Conservation (phyloP, 108 stramenopile genomes). For the Aurantiochytrium sp. region DNA sequence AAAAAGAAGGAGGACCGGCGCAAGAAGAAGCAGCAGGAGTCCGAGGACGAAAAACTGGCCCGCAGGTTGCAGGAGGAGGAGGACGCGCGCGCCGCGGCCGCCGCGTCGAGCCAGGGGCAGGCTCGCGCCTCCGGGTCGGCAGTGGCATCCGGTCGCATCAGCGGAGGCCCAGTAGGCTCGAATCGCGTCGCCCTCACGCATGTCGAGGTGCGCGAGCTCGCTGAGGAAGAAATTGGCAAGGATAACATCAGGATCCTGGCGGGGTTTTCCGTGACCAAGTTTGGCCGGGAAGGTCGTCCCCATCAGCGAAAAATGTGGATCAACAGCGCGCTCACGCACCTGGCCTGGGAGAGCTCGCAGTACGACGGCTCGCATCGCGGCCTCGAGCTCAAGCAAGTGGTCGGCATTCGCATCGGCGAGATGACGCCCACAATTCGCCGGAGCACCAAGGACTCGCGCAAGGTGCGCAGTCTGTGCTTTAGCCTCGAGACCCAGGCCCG, state of each 20-base stretch:
- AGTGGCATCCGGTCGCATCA: neutral
- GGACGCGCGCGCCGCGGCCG: neutral
- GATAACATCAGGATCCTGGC: slow-evolving; percentile 11
- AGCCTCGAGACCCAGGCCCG: slow-evolving; percentile 4
- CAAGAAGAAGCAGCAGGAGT: slow-evolving; percentile 20
- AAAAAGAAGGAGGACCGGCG: slow-evolving; percentile 21
- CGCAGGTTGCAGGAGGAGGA: slow-evolving; percentile 23
- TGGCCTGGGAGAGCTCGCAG: slow-evolving; percentile 26
- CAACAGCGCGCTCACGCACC: neutral
- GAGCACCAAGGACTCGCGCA: neutral
- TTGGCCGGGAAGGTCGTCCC: slow-evolving; percentile 29
- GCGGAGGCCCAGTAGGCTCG: neutral
- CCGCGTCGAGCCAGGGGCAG: neutral
- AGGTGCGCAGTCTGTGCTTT: neutral
- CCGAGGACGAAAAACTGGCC: neutral
- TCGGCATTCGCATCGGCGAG: neutral
- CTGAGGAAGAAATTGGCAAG: slow-evolving; percentile 15
- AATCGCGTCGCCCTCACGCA: slow-evolving; percentile 6
- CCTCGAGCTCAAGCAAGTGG: neutral
- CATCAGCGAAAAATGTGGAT: slow-evolving; percentile 30
- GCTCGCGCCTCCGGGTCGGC: neutral
- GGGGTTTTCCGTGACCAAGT: slow-evolving; percentile 7
- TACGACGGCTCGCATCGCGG: slow-evolving; percentile 3
- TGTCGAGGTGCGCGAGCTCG: neutral
- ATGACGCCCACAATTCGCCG: slow-evolving; percentile 24